Evolutionary conservation across 306 rosid species (phyloP), one percentile per base, ranked within the genome.

Genomic region (Cucurbita argyrosperma): DNA sequence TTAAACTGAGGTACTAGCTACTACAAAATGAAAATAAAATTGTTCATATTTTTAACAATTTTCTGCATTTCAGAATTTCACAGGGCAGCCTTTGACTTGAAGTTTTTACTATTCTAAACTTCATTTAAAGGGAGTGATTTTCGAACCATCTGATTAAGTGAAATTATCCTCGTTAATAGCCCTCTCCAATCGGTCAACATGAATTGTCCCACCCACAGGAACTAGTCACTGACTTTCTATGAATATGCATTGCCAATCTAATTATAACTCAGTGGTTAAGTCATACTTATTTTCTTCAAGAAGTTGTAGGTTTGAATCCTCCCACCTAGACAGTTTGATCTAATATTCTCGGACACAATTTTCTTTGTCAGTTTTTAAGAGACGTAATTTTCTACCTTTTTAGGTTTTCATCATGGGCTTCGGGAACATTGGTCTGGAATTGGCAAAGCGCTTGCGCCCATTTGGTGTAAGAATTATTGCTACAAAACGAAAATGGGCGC

Each of bases 401-500:
- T 78, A 93, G 98, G 79, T 90, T 77, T 88, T 90, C 57, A 90
- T 93, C 83, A 52, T 93, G 82, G 98, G 98, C 65, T 88, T 75
- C 55, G 98, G 98, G 65, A 93, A 90, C 75, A 93, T 93, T 76
- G 98, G 98, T 76, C 53, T 87, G 7, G 93, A 86, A 65, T 83
- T 93, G 85, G 96, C 91, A 18, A 81, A 78, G 83, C 86, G 96
- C 74, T 82, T 93, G 85, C 83, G 63, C 49, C 92, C 96, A 19
- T 93, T 93, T 76, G 97, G 96, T 76, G 98, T 93, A 19, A 86
- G 85, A 85, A 81, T 93, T 72, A 86, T 90, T 78, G 98, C 97
- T 51, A 87, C 96, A 52, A 93, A 93, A 83, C 83, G 97, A 74
- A 90, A 87, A 62, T 93, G 98, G 98, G 72, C 68, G 21, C 50